phyloP scores from a whole-genome alignment of 352 stramenopile genomes.

The Globisporangium megalacanthum region DNA sequence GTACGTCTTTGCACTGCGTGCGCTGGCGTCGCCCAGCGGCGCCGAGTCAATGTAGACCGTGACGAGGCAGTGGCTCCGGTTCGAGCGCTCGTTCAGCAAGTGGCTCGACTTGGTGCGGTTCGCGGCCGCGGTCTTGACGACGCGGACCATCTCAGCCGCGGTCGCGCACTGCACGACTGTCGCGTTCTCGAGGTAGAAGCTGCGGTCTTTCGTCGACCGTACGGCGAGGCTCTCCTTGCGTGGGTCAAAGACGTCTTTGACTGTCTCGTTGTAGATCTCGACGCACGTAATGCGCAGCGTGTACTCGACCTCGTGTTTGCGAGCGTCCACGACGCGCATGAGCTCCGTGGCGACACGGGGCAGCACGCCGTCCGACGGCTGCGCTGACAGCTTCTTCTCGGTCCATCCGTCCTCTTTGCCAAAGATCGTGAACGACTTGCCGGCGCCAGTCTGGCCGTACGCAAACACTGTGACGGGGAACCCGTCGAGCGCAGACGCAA shows the following conservation, averaged over 20 bases:
- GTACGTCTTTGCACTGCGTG: constrained; percentile 38
- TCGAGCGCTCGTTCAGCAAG: constrained; percentile 61
- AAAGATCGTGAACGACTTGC: constrained; percentile 77
- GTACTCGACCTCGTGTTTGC: constrained; percentile 37
- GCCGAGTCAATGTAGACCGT: constrained; percentile 74
- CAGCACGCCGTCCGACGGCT: constrained; percentile 44
- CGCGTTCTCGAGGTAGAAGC: constrained; percentile 69
- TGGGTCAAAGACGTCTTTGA: constrained; percentile 58
- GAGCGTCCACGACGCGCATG: constrained; percentile 42
- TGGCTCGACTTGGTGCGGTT: constrained; percentile 70
- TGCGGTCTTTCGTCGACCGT: constrained; percentile 53
- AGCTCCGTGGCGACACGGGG: constrained; percentile 41
- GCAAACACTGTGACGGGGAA: constrained; percentile 74
- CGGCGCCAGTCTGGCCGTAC: constrained; percentile 67
- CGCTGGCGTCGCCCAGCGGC: constrained; percentile 16
- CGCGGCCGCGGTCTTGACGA: constrained; percentile 51
- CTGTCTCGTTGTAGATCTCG: constrained; percentile 76
- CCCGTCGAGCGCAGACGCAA: constrained; percentile 47
- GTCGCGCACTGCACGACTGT: constrained; percentile 58
- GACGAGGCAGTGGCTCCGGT: constrained; percentile 71
- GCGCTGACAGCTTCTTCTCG: constrained; percentile 21
- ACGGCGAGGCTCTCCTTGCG: constrained; percentile 51
- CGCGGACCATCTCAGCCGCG: constrained; percentile 49
- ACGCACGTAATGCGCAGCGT: constrained; percentile 63
- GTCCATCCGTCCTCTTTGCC: constrained; percentile 39